These are phyloP conservation scores for Fusarium annulatum DNA, from an alignment of 2,329 filamentous ascomycete species.

Conservation along the genomic window DNA sequence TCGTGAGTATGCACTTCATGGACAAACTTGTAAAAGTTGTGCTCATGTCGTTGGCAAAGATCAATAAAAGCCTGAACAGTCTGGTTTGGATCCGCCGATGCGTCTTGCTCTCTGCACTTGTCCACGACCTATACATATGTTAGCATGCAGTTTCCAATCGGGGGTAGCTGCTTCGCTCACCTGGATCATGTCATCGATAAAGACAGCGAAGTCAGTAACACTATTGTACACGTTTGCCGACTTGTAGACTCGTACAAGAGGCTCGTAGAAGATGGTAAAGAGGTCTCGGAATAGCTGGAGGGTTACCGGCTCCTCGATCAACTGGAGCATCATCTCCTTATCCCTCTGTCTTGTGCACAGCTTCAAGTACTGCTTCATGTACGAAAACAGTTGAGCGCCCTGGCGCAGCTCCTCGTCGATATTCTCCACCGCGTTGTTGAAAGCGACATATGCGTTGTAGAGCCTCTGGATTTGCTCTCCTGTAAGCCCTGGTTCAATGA, in stretches of 20 bases:
- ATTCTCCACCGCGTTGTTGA: conserved; percentile 94
- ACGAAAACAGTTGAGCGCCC: conserved; percentile 91
- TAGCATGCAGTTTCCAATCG: not conserved
- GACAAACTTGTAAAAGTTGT: conserved; percentile 99
- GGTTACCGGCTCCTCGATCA: conserved; percentile 97
- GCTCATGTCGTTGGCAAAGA: conserved; percentile 91
- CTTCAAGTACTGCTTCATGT: conserved; percentile 94
- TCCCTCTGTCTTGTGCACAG: conserved; percentile 90
- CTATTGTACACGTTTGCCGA: conserved; percentile 98
- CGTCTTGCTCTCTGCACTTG: conserved; percentile 76
- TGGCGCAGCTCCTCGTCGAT: conserved; percentile 88
- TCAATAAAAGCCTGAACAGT: conserved; percentile 99
- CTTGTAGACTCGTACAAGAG: conserved; percentile 96
- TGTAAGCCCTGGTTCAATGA: conserved; percentile 76
- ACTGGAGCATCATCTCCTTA: conserved; percentile 95
- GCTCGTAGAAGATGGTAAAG: conserved; percentile 99
- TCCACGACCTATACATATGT: conserved; percentile 65
- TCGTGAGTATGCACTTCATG: conserved; percentile 98
- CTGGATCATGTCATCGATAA: conserved; percentile 91
- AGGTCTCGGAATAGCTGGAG: conserved; percentile 95
- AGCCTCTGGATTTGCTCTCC: conserved; percentile 82
- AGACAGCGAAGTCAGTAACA: conserved; percentile 94
- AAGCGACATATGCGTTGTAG: conserved; percentile 95
- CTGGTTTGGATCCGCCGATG: conserved; percentile 95
- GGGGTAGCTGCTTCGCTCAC: conserved; percentile 56